Percentiles rank a stretch among this genome's conserved stretches.
Conservation (phyloP, 2,329 filamentous ascomycete genomes). For the Fusarium globosum region DNA sequence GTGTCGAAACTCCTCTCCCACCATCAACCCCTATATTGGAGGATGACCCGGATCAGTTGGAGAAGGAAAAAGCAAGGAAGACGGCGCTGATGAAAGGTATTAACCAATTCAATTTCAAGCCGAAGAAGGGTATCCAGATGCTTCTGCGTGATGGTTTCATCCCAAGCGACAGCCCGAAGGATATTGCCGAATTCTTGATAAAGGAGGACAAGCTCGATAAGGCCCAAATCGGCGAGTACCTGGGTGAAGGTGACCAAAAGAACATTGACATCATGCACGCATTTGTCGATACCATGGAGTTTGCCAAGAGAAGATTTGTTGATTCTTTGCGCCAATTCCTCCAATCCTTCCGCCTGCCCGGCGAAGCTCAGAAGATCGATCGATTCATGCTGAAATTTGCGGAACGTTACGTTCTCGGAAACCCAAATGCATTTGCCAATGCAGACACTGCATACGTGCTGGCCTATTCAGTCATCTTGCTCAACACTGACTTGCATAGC, state of each 20-base stretch:
- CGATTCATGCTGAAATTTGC: slow-evolving; percentile 99
- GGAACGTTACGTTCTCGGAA: slow-evolving; percentile 92
- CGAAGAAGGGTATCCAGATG: slow-evolving; percentile 90
- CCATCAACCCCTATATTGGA: slow-evolving; percentile 78
- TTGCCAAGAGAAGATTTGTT: slow-evolving; percentile 89
- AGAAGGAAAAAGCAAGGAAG: slow-evolving; percentile 93
- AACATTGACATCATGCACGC: slow-evolving; percentile 99
- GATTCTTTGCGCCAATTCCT: slow-evolving; percentile 91
- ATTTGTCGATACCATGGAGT: slow-evolving; percentile 96
- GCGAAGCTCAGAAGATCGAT: slow-evolving; percentile 98
- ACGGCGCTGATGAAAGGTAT: slow-evolving; percentile 91
- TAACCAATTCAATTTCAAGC: slow-evolving; percentile 96
- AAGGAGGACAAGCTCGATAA: slow-evolving; percentile 90
- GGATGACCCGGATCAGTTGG: slow-evolving; percentile 93
- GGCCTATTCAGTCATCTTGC: slow-evolving; percentile 94
- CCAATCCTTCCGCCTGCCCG: slow-evolving; percentile 93
- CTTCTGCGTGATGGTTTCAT: slow-evolving; percentile 90
- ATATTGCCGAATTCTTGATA: slow-evolving; percentile 86
- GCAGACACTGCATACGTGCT: slow-evolving; percentile 97
- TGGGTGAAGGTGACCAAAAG: slow-evolving; percentile 91
- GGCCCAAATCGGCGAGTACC: slow-evolving; percentile 89
- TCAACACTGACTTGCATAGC: slow-evolving; percentile 97
- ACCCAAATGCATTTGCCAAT: slow-evolving; percentile 97
- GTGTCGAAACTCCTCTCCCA: slow-evolving; percentile 66
- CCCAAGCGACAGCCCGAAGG: slow-evolving; percentile 77